Percentiles rank a stretch among this genome's conserved stretches.
These are phyloP conservation scores for Gentiana macrophylla DNA, from an alignment of 257 asterid genomes.

Conservation along the genomic window DNA sequence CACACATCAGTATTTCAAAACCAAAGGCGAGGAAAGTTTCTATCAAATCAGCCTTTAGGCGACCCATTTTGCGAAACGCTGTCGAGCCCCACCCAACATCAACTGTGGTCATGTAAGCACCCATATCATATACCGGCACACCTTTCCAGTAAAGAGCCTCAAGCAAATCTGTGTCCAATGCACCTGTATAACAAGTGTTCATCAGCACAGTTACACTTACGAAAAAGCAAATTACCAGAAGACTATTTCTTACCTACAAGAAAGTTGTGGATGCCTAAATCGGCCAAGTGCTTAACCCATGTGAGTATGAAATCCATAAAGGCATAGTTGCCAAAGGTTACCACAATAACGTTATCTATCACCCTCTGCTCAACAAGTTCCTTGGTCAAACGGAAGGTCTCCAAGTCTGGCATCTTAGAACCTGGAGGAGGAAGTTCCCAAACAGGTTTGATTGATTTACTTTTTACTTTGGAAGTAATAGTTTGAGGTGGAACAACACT, in stretches of 20 bases:
- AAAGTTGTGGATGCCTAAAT: constrained; percentile 78
- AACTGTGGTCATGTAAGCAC: constrained; percentile 93
- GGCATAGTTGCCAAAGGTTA: constrained; percentile 94
- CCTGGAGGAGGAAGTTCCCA: constrained; percentile 80
- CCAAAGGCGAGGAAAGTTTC: constrained; percentile 80
- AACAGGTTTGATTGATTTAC: constrained; percentile 35
- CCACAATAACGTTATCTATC: constrained; percentile 59
- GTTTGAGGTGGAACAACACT: constrained; percentile 18
- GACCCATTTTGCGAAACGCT: constrained; percentile 92
- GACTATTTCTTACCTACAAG: constrained; percentile 61
- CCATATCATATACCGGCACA: constrained; percentile 94
- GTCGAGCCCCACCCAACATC: constrained; percentile 98
- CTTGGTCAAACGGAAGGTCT: constrained; percentile 65
- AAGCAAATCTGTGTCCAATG: constrained; percentile 88
- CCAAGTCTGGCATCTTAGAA: constrained; percentile 72
- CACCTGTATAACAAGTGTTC: constrained; percentile 41
- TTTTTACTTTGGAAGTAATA: constrained; percentile 6
- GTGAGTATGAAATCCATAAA: constrained; percentile 97
- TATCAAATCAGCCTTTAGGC: constrained; percentile 84
- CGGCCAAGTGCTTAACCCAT: constrained; percentile 94
- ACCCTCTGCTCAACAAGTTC: constrained; percentile 72
- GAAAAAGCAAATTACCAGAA: constrained; percentile 3
- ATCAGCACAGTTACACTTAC: constrained; percentile 6
- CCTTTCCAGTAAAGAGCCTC: constrained; percentile 99
- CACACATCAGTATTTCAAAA: constrained; percentile 92